phyloP scores from a whole-genome alignment of 164 flowering plant genomes.

The Echeveria elegans region DNA sequence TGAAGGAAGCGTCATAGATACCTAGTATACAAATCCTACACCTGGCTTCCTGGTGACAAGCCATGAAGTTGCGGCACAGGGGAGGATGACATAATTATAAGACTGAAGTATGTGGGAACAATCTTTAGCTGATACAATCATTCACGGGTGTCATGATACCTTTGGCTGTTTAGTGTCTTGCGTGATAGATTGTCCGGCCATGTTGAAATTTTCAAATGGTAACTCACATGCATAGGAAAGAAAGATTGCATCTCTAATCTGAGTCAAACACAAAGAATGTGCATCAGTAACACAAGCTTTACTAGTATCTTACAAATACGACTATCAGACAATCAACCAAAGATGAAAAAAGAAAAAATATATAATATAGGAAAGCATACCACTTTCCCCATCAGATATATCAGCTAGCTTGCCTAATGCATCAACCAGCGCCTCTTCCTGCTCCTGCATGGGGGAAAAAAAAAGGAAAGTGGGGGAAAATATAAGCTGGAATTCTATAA shows the following conservation, averaged over 20 bases:
- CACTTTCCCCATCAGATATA: constrained; percentile 78
- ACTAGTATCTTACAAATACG: neutral
- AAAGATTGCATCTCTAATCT: neutral
- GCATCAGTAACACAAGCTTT: neutral
- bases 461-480: neutral
- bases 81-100: neutral
- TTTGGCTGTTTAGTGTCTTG: neutral
- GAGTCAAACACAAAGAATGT: neutral
- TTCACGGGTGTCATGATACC: neutral
- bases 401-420: constrained; percentile 76
- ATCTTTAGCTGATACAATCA: too few species aligned
- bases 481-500: neutral
- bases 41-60: neutral
- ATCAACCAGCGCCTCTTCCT: constrained; percentile 71
- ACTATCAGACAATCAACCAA: neutral
- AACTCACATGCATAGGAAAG: neutral
- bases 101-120: neutral
- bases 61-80: neutral
- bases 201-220: neutral
- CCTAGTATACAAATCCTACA: neutral
- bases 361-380: constrained; percentile 18
- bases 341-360: neutral
- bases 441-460: constrained; percentile 48
- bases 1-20: neutral
- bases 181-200: neutral